Base-by-base conservation (phyloP, 2,329 filamentous ascomycete species). In the Penicillium sp. region DNA sequence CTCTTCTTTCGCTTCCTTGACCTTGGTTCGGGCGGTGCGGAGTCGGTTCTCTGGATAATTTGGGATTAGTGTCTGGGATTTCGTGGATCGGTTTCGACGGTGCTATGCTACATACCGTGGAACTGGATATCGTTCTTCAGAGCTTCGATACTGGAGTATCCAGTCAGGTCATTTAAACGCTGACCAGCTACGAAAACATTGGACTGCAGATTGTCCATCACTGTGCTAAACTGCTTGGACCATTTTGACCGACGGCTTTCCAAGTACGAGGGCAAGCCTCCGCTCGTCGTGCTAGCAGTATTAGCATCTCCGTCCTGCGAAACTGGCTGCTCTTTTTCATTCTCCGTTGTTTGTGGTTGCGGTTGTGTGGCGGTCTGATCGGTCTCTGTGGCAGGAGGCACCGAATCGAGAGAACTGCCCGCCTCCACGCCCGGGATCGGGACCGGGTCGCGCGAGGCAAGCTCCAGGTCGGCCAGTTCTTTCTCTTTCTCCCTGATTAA, bases 101-200 rank as follows among this genome's bases (percentile, higher is more conserved):
- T 34, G 20, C 29, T 20, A 35, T 31, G 48, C 68, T 22, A 48
- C 69, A 22, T 77, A 84, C 82, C 83, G 76, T 87, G 88, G 22
- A 76, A 73, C 16, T 86, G 81, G 73, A 97, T 97, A 56, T 89
- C 85, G 10, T 79, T 77, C 72, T 96, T 95, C 64, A 99, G 84
- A 24, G 84, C 79, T 73, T 97, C 92, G 72, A 99, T 97, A 42
- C 89, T 86, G 1, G 89, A 89, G 79, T 97, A 99, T 62, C 94
- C 94, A 2, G 94, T 99, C 52, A 97, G 85, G 67, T 92, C 90
- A 75, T 97, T 99, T 74, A 99, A 84, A 57, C 89, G 89, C 71
- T 94, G 90, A 2, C 90, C 90, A 4, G 92, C 92, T 50, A 88
- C 83, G 61, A 96, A 89, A 44, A 95, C 82, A 66, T 93, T 92